These are phyloP conservation scores for Pichia kluyveri DNA, from an alignment of 805 yeast species.

Conservation along the genomic window DNA sequence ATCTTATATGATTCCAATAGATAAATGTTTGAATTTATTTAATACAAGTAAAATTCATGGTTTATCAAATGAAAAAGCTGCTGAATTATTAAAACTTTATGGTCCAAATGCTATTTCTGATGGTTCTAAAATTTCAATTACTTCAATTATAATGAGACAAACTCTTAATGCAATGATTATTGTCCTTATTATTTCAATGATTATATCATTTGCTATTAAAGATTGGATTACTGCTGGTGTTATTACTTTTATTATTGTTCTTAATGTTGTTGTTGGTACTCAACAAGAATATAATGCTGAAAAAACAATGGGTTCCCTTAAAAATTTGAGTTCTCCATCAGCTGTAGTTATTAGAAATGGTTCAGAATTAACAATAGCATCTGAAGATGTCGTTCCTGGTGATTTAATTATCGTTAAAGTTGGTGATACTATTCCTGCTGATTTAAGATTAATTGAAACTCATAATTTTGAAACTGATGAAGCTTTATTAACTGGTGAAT, in stretches of 20 bases:
- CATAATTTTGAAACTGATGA: slow-evolving; percentile 76
- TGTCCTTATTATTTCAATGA: slow-evolving; percentile 60
- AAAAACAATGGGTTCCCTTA: slow-evolving; percentile 67
- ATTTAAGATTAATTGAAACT: slow-evolving; percentile 46
- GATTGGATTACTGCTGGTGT: slow-evolving; percentile 85
- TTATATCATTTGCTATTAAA: slow-evolving; percentile 59
- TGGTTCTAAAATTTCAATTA: slow-evolving; percentile 43
- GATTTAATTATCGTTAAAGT: slow-evolving; percentile 55
- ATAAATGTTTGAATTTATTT: slow-evolving; percentile 14
- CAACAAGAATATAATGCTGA: slow-evolving; percentile 69
- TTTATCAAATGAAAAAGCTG: slow-evolving; percentile 29
- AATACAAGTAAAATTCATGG: slow-evolving; percentile 41
- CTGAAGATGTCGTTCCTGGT: slow-evolving; percentile 65
- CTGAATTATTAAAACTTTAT: slow-evolving; percentile 23
- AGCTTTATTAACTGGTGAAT: slow-evolving; percentile 84
- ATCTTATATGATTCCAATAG: slow-evolving; percentile 16
- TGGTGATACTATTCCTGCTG: slow-evolving; percentile 75
- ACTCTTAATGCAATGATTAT: slow-evolving; percentile 72
- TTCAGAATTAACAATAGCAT: slow-evolving; percentile 43
- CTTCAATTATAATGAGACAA: slow-evolving; percentile 53
- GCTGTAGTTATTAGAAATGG: slow-evolving; percentile 63
- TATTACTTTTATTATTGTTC: slow-evolving; percentile 53
- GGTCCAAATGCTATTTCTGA: slow-evolving; percentile 61
- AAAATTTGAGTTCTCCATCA: slow-evolving; percentile 58
- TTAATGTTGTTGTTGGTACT: slow-evolving; percentile 61